Conservation (phyloP, 2,329 filamentous ascomycete genomes). For the Colletotrichum lindemuthianum region DNA sequence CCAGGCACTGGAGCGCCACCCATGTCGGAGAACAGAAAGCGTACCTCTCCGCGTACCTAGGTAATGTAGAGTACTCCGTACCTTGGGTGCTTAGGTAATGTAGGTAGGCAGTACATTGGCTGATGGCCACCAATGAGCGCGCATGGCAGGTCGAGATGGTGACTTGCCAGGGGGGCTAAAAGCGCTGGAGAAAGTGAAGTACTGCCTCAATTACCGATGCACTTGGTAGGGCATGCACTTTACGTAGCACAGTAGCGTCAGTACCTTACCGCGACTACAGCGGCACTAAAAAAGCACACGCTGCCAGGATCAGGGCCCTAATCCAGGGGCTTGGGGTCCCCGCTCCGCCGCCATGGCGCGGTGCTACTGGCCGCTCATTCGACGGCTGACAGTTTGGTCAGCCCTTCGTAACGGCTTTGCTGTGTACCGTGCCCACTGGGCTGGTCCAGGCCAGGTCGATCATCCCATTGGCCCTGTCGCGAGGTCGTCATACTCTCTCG, state of each 20-base stretch:
- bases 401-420: constrained; percentile 9
- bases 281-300: constrained; percentile 9
- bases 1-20: background rate
- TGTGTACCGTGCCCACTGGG: constrained; percentile 17
- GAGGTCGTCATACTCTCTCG: constrained; percentile 3
- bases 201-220: no score
- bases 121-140: no score
- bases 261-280: no score
- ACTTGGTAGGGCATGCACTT: no score
- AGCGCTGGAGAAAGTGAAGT: no score
- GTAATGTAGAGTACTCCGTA: no score
- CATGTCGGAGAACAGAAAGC: background rate
- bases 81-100: no score
- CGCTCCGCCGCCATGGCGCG: background rate
- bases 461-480: constrained; percentile 8
- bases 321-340: constrained; percentile 25
- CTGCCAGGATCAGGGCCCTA: constrained; percentile 11
- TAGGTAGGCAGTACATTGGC: no score
- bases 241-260: constrained; percentile 4
- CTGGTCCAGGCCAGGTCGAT: background rate
- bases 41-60: no score
- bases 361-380: constrained; percentile 18
- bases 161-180: constrained; percentile 9
- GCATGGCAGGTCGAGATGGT: no score
- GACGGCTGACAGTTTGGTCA: background rate